These are phyloP conservation scores for Taphrina populina DNA, from an alignment of 1,139 yeast species.

Conservation along the genomic window DNA sequence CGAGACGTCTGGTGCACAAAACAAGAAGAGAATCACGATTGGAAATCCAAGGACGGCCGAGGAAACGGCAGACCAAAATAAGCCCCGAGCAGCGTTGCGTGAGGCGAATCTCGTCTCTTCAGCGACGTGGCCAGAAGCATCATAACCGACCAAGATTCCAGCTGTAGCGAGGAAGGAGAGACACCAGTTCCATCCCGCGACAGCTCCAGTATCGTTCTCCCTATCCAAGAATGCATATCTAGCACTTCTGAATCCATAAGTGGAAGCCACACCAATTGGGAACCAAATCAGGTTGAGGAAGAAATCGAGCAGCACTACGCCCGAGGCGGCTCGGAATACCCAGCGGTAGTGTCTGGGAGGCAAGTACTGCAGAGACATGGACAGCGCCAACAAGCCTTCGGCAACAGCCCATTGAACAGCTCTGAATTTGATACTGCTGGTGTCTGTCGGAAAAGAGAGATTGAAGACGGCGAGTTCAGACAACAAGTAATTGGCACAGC, in stretches of 20 bases:
- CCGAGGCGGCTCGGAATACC: slow-evolving; percentile 40
- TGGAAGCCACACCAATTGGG: slow-evolving; percentile 42
- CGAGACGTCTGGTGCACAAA: slow-evolving; percentile 49
- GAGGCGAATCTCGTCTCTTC: slow-evolving; percentile 64
- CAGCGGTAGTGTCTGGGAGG: slow-evolving; percentile 40
- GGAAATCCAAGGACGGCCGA: slow-evolving; percentile 58
- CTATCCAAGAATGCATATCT: slow-evolving; percentile 62
- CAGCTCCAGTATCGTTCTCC: slow-evolving; percentile 58
- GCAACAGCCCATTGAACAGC: slow-evolving; percentile 42
- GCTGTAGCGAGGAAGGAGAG: slow-evolving; percentile 41
- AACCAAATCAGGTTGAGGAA: slow-evolving; percentile 42
- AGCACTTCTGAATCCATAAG: slow-evolving; percentile 50
- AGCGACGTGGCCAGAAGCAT: slow-evolving; percentile 65
- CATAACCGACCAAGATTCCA: slow-evolving; percentile 51
- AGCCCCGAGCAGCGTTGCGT: slow-evolving; percentile 60
- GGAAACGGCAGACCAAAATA: slow-evolving; percentile 53
- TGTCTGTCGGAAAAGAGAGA: slow-evolving; percentile 37
- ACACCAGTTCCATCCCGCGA: slow-evolving; percentile 42
- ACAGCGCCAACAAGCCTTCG: slow-evolving; percentile 40
- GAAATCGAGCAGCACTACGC: slow-evolving; percentile 40
- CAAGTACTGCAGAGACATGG: slow-evolving; percentile 40
- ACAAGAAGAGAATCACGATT: slow-evolving; percentile 55
- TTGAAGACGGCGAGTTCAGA: slow-evolving; percentile 42
- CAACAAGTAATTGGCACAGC: slow-evolving; percentile 41
- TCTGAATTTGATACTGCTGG: slow-evolving; percentile 40